Base-by-base conservation (phyloP, 164 flowering plant species). In the Kalanchoe fedtschenkoi region DNA sequence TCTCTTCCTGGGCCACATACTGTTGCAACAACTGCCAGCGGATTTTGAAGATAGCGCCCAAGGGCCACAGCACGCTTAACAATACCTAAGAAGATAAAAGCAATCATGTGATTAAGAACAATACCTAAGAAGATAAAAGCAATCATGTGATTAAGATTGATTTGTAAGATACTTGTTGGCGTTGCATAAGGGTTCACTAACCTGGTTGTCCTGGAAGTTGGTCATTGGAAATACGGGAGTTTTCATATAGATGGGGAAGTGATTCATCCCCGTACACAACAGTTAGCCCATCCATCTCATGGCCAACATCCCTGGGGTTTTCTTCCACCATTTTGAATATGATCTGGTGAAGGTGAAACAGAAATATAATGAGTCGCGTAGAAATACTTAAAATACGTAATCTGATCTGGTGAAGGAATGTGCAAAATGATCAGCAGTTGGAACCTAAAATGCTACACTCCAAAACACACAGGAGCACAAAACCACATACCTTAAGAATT, bases 31-130 rank as follows among this genome's bases (percentile, higher is more conserved):
- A 87, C 91, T 35, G 99, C 95, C 72, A 95, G 68, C n/a, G 99
- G 97, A 73, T 89, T 95, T 76, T 95, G 99, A 62, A 91, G 82
- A 70, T 83, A 80, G 34, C 96, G 93, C 24, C 96, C 99, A 70
- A 95, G 93, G 64, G 95, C 97, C 59, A 82, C 99, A 72, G 99
- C 97, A 21, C 99, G 86, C 72, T 74, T 91, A 32, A 95, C 92
- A 77, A 88, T 88, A 37, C 95, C 99, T 92, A 72, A 34, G 42
- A 71, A 69, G 38, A 70, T 15, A 4, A 51, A 26, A 51, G 32
- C 13, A 51, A 51, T 51, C 3, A 26, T n/a, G 32, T 51, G 56
- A 5, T 13, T 26, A 51, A n/a, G n/a, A 32, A 95, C 92, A 77
- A 88, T 88, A 37, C 95, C 99, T 92, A 72, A 34, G 42, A 71